phyloP scores from a whole-genome alignment of 2,329 filamentous ascomycete genomes.

The Mycosphaerelloides madeirae region DNA sequence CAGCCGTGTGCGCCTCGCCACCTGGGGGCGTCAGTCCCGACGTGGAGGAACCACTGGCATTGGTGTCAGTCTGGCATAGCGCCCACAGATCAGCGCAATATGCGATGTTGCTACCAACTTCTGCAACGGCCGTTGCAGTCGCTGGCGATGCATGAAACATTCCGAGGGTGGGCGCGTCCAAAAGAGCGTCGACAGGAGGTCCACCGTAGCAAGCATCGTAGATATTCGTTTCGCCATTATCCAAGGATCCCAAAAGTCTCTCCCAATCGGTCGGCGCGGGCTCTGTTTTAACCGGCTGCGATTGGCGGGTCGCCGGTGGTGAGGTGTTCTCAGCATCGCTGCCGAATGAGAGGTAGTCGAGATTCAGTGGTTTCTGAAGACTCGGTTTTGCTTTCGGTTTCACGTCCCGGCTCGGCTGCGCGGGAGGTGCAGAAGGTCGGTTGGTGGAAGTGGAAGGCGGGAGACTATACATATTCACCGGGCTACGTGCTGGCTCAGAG shows the following conservation, averaged over 20 bases:
- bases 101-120: slow-evolving; percentile 8
- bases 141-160: slow-evolving; percentile 14
- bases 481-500: slow-evolving; percentile 46
- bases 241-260: slow-evolving; percentile 70
- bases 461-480: slow-evolving; percentile 33
- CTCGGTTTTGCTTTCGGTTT: slow-evolving; percentile 5
- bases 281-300: slow-evolving; percentile 31
- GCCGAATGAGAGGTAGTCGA: slow-evolving; percentile 47
- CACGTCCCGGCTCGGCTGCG: slow-evolving; percentile 14
- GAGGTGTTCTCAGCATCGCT: slow-evolving; percentile 29
- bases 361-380: slow-evolving; percentile 33
- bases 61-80: slow-evolving; percentile 25
- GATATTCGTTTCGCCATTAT: slow-evolving; percentile 75
- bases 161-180: slow-evolving; percentile 42
- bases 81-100: slow-evolving; percentile 31
- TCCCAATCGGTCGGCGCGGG: slow-evolving; percentile 71
- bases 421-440: slow-evolving; percentile 22
- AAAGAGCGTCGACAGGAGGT: slow-evolving; percentile 43
- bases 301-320: slow-evolving; percentile 8
- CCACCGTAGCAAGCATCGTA: slow-evolving; percentile 78
- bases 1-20: slow-evolving; percentile 13
- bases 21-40: slow-evolving; percentile 11
- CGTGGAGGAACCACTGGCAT: slow-evolving; percentile 12
- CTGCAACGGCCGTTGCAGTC: slow-evolving; percentile 19
- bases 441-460: slow-evolving; percentile 19